Conservation (phyloP, 306 rosid species). For the Spatholobus suberectus region DNA sequence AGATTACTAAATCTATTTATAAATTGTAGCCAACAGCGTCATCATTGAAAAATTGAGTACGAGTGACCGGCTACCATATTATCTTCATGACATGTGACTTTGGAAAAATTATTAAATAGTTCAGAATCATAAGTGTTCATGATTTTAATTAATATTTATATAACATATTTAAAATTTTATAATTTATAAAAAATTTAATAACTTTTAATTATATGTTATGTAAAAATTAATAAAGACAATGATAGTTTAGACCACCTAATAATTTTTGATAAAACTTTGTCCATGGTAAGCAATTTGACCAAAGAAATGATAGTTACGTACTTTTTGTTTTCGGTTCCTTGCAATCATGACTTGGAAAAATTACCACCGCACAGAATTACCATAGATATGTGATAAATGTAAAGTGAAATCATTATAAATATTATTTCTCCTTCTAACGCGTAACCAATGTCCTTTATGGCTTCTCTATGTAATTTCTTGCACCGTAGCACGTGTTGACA, state of each 20-base stretch:
- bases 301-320: not conserved
- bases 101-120: no score
- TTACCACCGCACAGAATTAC: not conserved
- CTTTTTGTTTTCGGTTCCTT: not conserved
- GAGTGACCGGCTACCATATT: not conserved
- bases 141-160: no score
- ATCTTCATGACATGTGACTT: not conserved
- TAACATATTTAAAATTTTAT: no score
- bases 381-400: not conserved
- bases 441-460: not conserved
- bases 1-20: not conserved
- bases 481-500: not conserved
- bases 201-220: no score
- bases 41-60: not conserved
- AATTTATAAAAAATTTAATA: no score
- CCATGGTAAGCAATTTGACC: not conserved
- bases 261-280: no score
- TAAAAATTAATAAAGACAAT: no score
- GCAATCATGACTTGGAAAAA: not conserved
- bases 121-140: no score
- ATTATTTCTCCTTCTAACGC: not conserved
- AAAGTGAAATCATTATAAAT: not conserved
- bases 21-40: not conserved
- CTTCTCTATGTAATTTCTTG: not conserved
- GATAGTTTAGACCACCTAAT: no score